These are phyloP conservation scores for Stramenopiles sp. DNA, from an alignment of 352 stramenopile species.

Conservation along the genomic window DNA sequence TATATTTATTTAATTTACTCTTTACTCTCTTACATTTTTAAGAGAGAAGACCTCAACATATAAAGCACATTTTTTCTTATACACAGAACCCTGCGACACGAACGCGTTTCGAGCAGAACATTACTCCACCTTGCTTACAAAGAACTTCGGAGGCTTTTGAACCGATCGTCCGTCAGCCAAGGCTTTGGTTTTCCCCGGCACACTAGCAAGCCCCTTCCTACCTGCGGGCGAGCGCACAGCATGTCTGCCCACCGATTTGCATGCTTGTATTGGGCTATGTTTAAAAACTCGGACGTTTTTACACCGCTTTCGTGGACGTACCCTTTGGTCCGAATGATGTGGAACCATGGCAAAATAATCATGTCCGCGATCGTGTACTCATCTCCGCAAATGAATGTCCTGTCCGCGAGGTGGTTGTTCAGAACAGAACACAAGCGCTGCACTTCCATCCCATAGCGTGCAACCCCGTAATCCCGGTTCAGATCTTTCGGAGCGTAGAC, in stretches of 20 bases:
- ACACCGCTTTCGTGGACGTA: conserved; percentile 21
- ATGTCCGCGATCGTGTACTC: conserved; percentile 52
- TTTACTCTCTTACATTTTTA: too few species aligned
- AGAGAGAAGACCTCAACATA: too few species aligned
- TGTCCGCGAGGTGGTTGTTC: conserved; percentile 32
- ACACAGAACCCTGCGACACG: too few species aligned
- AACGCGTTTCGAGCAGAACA: too few species aligned
- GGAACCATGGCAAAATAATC: conserved; percentile 39
- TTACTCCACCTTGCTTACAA: too few species aligned
- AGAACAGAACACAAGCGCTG: conserved; percentile 41
- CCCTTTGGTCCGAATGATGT: conserved; percentile 15
- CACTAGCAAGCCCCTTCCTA: conserved; percentile 21
- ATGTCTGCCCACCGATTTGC: conserved; percentile 26
- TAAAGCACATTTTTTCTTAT: too few species aligned
- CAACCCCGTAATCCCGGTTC: conserved; percentile 19
- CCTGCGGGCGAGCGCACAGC: conserved; percentile 22
- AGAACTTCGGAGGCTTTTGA: too few species aligned
- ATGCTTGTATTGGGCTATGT: conserved; percentile 26
- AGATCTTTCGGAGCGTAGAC: conserved; percentile 37
- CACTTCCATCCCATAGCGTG: conserved; percentile 41
- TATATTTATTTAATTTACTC: too few species aligned
- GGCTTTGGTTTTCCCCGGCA: neutral
- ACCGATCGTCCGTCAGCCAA: neutral
- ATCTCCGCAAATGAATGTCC: conserved; percentile 22
- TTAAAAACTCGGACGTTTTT: conserved; percentile 26